A percentile compares a stretch with the other conserved stretches of the same genome.
These are phyloP conservation scores for Plasmodium yoelii DNA, from an alignment of 169 alveolate genomes.

Conservation along the genomic window DNA sequence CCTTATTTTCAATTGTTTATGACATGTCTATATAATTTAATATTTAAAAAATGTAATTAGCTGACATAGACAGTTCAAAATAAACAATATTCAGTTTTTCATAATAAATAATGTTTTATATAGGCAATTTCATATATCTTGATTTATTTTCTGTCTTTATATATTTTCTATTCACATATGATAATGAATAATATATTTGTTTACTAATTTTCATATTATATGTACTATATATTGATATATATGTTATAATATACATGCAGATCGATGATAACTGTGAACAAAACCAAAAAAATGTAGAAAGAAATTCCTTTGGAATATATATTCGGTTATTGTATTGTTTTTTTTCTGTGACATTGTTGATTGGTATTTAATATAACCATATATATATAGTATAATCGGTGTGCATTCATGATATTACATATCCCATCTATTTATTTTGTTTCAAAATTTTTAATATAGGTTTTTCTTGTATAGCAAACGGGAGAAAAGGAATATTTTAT, in stretches of 20 bases:
- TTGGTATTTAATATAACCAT: conserved; percentile 10
- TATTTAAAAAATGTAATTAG: too few species aligned
- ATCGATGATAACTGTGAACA: conserved; percentile 21
- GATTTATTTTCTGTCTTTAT: too few species aligned
- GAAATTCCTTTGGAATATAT: conserved; percentile 14
- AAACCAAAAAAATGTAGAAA: conserved; percentile 19
- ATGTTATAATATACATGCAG: conserved; percentile 1
- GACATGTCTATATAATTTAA: too few species aligned
- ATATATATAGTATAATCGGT: neutral
- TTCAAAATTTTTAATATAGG: conserved; percentile 17
- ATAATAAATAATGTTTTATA: too few species aligned
- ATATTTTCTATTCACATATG: too few species aligned
- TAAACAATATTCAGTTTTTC: too few species aligned
- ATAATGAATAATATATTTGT: too few species aligned
- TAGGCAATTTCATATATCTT: too few species aligned
- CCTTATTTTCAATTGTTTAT: neutral
- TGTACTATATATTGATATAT: too few species aligned
- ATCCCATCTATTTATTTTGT: conserved; percentile 9
- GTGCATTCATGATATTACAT: neutral
- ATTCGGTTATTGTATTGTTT: conserved; percentile 49
- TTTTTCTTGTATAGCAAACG: conserved; percentile 39
- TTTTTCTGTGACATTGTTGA: conserved; percentile 17
- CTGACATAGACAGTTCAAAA: too few species aligned
- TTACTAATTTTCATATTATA: too few species aligned
- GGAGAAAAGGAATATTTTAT: conserved; percentile 49